Percentiles rank a stretch among this genome's conserved stretches.
phyloP scores from a whole-genome alignment of 163 green algal species.

The Chlamydomonas reinhardtii region DNA sequence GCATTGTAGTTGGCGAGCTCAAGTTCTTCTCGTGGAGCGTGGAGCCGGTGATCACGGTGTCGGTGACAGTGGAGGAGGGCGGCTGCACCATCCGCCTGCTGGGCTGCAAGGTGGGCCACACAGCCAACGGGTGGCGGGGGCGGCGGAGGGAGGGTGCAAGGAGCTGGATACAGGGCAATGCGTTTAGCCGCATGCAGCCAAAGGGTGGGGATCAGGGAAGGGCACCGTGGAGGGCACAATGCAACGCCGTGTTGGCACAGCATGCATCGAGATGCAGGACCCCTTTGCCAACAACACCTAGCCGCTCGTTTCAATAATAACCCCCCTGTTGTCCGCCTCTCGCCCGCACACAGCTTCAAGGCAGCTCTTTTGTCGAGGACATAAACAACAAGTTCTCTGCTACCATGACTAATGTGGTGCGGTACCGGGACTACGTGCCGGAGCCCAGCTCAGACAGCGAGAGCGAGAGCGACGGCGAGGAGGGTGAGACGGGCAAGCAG shows the following conservation, averaged over 20 bases:
- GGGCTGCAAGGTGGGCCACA: constrained; percentile 66
- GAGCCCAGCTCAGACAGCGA: too few relatives aligned
- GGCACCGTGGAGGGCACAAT: too few relatives aligned
- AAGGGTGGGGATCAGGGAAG: too few relatives aligned
- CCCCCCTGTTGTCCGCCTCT: too few relatives aligned
- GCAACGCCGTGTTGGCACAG: too few relatives aligned
- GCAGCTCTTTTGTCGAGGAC: constrained; percentile 66
- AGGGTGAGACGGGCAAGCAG: constrained; percentile 20
- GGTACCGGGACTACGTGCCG: constrained; percentile 57
- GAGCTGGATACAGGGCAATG: too few relatives aligned
- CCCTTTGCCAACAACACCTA: too few relatives aligned
- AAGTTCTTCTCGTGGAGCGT: constrained; percentile 75
- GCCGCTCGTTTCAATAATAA: too few relatives aligned
- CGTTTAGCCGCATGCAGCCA: too few relatives aligned
- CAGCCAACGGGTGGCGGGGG: too few relatives aligned
- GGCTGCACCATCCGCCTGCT: constrained; percentile 83
- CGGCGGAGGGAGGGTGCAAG: neutral
- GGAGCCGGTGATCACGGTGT: constrained; percentile 84
- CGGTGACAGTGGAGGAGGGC: constrained; percentile 69
- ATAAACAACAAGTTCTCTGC: constrained; percentile 81
- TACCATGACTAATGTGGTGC: constrained; percentile 85
- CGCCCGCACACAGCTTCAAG: constrained; percentile 63
- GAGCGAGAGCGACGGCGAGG: neutral
- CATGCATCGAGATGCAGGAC: too few relatives aligned
- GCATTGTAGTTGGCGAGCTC: constrained; percentile 45